Percentiles rank a stretch among this genome's conserved stretches.
phyloP scores from a whole-genome alignment of 139 green algal species.

The Eudorina sp. region DNA sequence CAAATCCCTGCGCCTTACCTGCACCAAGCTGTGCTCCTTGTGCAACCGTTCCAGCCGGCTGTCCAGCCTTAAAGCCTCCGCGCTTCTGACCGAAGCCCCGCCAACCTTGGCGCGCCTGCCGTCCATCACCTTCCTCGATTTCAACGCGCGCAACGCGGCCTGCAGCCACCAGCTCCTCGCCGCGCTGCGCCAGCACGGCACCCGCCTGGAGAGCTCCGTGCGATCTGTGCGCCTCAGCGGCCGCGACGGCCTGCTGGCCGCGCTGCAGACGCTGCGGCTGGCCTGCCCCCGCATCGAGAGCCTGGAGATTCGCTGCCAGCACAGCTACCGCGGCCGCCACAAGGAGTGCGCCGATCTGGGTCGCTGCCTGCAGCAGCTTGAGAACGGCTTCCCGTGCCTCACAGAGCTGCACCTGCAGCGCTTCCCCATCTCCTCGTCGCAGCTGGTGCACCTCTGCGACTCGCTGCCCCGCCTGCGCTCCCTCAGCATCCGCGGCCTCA shows the following conservation, averaged over 20 bases:
- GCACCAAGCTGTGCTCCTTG: not conserved
- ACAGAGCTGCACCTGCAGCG: conserved; percentile 34
- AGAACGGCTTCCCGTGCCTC: not conserved
- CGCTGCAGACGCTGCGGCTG: conserved; percentile 12
- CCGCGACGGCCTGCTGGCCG: conserved; percentile 22
- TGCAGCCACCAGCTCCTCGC: conserved; percentile 37
- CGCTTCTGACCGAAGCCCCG: not conserved
- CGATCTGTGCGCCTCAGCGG: conserved; percentile 18
- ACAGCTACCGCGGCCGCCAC: conserved; percentile 30
- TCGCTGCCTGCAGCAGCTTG: conserved; percentile 21
- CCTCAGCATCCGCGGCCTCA: conserved; percentile 13
- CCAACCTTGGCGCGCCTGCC: conserved; percentile 21
- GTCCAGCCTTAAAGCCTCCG: not conserved
- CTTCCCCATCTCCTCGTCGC: conserved; percentile 24
- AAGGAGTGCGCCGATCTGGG: conserved; percentile 33
- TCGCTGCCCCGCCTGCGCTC: not conserved
- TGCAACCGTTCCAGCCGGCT: not conserved
- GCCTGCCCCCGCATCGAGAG: not conserved
- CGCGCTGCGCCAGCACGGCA: not conserved
- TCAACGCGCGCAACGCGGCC: conserved; percentile 34
- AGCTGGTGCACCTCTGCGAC: conserved; percentile 19
- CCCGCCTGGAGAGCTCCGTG: not conserved
- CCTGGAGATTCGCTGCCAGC: conserved; percentile 37
- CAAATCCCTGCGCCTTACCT: not conserved
- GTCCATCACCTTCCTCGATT: not conserved